These are phyloP conservation scores for Nemania sp. DNA, from an alignment of 2,329 filamentous ascomycete species.

Conservation along the genomic window DNA sequence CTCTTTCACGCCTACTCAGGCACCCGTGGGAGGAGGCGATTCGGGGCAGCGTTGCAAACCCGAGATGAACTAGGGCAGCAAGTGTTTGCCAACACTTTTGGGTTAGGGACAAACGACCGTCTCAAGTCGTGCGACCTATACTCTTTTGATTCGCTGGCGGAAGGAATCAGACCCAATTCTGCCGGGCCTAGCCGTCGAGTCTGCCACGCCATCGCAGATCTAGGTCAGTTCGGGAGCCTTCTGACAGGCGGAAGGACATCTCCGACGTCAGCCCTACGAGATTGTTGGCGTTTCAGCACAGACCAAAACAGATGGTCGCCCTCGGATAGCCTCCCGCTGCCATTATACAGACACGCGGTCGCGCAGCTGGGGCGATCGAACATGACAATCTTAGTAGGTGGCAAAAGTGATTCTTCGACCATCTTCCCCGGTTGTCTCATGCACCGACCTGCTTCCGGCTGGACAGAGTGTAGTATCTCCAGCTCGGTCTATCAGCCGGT, in stretches of 20 bases:
- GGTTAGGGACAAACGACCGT: constrained; percentile 50
- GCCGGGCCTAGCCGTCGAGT: constrained; percentile 57
- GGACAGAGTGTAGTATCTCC: constrained; percentile 48
- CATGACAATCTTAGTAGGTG: constrained; percentile 64
- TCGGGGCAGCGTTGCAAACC: constrained; percentile 59
- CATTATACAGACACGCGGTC: constrained; percentile 76
- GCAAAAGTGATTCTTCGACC: constrained; percentile 56
- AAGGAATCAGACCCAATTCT: constrained; percentile 28
- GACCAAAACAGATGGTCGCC: constrained; percentile 62
- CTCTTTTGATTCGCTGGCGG: constrained; percentile 36
- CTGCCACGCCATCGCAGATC: constrained; percentile 75
- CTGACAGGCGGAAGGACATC: constrained; percentile 80
- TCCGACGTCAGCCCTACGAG: constrained; percentile 67
- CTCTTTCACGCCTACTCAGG: constrained; percentile 45
- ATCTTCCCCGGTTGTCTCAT: constrained; percentile 59
- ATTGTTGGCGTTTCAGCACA: constrained; percentile 75
- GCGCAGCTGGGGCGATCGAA: constrained; percentile 54
- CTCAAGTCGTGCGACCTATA: constrained; percentile 58
- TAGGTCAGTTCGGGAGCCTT: constrained; percentile 63
- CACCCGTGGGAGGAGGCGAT: constrained; percentile 57
- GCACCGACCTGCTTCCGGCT: constrained; percentile 54
- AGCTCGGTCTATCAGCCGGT: constrained; percentile 43
- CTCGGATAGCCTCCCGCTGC: constrained; percentile 67
- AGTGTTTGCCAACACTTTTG: constrained; percentile 52
- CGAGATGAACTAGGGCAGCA: constrained; percentile 47